Percentiles rank a stretch among this genome's conserved stretches.
phyloP scores from a whole-genome alignment of 139 green algal species.

The Edaphochlamys debaryana region DNA sequence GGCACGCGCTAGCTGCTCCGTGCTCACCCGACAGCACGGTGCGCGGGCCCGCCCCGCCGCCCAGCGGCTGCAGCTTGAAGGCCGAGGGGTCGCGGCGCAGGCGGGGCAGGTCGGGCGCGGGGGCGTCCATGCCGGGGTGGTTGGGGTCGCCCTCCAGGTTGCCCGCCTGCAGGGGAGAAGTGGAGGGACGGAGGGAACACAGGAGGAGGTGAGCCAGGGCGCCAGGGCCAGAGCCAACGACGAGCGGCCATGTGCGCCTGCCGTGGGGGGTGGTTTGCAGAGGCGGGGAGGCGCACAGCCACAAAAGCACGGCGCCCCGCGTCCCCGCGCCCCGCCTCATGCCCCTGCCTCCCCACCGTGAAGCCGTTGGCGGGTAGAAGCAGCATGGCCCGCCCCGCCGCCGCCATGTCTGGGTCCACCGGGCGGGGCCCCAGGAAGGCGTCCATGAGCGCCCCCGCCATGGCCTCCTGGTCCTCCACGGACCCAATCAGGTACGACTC shows the following conservation, averaged over 20 bases:
- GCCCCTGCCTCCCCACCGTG: background rate
- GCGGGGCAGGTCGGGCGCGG: background rate
- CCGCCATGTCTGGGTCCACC: conserved; percentile 24
- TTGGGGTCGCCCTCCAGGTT: conserved; percentile 26
- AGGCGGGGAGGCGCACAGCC: background rate
- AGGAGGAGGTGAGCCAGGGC: too few relatives aligned
- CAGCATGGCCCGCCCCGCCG: background rate
- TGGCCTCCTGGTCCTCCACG: conserved; percentile 17
- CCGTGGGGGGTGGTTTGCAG: too few relatives aligned
- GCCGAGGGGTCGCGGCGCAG: background rate
- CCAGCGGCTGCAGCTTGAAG: background rate
- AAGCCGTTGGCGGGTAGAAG: conserved; percentile 22
- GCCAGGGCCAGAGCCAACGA: too few relatives aligned
- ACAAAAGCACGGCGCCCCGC: background rate
- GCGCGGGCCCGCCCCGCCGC: background rate
- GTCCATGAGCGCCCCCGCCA: conserved; percentile 23
- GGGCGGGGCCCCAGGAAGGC: conserved; percentile 20
- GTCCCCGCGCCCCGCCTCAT: background rate
- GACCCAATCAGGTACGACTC: conserved; percentile 21
- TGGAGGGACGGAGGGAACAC: background rate
- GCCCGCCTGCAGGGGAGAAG: background rate
- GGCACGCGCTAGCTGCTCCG: background rate
- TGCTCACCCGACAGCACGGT: background rate
- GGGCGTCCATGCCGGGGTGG: background rate
- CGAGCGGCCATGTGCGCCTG: too few relatives aligned